A percentile compares a stretch with the other conserved stretches of the same genome.
Evolutionary conservation across 192 early-diverging fungal genomes (phyloP).

Genomic region (Lunasporangiospora selenospora): DNA sequence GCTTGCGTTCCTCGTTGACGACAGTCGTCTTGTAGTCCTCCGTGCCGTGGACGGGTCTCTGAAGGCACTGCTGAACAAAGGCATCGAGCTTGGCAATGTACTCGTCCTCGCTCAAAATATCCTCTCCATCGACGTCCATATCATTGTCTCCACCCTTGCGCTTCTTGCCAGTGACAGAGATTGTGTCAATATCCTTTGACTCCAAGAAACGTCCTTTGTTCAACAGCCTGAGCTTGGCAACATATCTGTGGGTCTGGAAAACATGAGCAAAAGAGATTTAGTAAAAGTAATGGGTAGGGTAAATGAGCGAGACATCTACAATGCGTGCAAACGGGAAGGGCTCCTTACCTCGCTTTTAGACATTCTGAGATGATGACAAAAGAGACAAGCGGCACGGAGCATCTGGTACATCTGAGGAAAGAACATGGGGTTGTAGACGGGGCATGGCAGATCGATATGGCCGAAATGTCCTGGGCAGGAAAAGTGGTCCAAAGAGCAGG

Average conservation of each 20-base stretch:
- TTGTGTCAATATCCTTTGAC: constrained; percentile 80
- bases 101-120: constrained; percentile 51
- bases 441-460: constrained; percentile 90
- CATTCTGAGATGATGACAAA: constrained; percentile 87
- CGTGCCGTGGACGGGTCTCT: constrained; percentile 16
- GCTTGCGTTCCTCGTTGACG: constrained; percentile 58
- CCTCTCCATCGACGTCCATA: constrained; percentile 59
- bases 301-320: neutral
- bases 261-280: neutral
- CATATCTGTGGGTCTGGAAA: constrained; percentile 61
- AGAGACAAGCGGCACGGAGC: constrained; percentile 85
- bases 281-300: neutral
- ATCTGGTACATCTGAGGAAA: constrained; percentile 91
- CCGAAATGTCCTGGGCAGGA: constrained; percentile 97
- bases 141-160: constrained; percentile 47
- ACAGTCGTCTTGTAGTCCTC: constrained; percentile 60
- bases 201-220: constrained; percentile 88
- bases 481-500: constrained; percentile 83
- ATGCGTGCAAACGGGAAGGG: neutral
- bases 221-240: constrained; percentile 84
- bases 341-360: constrained; percentile 59
- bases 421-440: constrained; percentile 94
- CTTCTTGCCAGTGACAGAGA: constrained; percentile 52
- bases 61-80: constrained; percentile 20
- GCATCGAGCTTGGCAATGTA: constrained; percentile 54